Conservation (phyloP, 306 rosid genomes). For the Vigna mungo region DNA sequence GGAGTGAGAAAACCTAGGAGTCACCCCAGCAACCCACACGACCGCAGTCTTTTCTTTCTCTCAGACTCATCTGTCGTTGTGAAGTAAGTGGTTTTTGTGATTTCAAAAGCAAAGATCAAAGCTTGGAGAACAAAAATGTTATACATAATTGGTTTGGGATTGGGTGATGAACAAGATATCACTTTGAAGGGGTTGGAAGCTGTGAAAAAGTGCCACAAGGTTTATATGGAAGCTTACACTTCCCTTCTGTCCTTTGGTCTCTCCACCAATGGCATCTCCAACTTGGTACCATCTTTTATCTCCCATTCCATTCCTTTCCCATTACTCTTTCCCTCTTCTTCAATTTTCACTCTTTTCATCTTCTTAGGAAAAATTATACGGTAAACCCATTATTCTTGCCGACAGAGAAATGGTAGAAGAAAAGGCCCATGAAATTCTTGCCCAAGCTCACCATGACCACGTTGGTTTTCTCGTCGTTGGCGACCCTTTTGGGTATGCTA, state of each 20-base stretch:
- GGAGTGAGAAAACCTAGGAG: no score
- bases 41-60: neutral
- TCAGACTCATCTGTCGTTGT: neutral
- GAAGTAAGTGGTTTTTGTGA: neutral
- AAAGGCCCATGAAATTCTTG: conserved; percentile 55
- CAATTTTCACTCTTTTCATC: neutral
- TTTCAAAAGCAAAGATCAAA: neutral
- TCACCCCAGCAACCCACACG: no score
- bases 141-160: conserved; percentile 84
- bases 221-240: conserved; percentile 90
- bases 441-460: conserved; percentile 46
- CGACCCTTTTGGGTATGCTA: conserved; percentile 59
- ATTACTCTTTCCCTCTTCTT: neutral
- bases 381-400: conserved; percentile 71
- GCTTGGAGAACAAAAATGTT: conserved; percentile 50
- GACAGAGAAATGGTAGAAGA: conserved; percentile 97
- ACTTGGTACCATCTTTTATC: conserved; percentile 49
- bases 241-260: conserved; percentile 93
- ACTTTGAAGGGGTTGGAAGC: conserved; percentile 90
- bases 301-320: neutral
- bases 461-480: conserved; percentile 64
- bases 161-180: conserved; percentile 86
- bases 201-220: conserved; percentile 62
- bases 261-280: conserved; percentile 73
- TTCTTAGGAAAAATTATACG: conserved; percentile 71